These are phyloP conservation scores for Phialemoniopsis sp. DNA, from an alignment of 2,329 filamentous ascomycete species.

Conservation along the genomic window DNA sequence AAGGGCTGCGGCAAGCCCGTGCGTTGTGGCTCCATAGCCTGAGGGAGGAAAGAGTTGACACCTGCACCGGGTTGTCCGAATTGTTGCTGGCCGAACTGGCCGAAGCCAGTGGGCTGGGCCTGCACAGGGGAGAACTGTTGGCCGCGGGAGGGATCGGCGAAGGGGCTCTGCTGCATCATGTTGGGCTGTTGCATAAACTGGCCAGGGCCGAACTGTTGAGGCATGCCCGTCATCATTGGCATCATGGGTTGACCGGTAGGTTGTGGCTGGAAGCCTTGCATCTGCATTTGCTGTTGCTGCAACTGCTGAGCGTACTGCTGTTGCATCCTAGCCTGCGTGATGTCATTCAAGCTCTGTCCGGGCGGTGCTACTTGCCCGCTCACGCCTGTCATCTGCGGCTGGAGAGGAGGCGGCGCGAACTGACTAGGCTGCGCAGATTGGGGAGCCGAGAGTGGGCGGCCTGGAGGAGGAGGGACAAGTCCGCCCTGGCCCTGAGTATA, in stretches of 20 bases:
- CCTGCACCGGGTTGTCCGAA: slow-evolving; percentile 29
- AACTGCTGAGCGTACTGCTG: slow-evolving; percentile 51
- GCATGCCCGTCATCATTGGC: slow-evolving; percentile 44
- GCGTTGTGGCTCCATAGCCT: slow-evolving; percentile 55
- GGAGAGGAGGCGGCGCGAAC: slow-evolving; percentile 71
- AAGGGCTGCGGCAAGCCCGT: slow-evolving; percentile 44
- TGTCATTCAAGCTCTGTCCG: slow-evolving; percentile 73
- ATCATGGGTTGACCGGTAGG: slow-evolving; percentile 33
- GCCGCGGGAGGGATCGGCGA: slow-evolving; percentile 29
- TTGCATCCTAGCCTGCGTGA: slow-evolving; percentile 63
- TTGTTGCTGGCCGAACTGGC: slow-evolving; percentile 27
- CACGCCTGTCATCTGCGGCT: slow-evolving; percentile 80
- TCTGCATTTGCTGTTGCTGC: slow-evolving; percentile 27
- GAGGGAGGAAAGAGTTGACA: slow-evolving; percentile 56
- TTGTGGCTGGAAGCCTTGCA: slow-evolving; percentile 29
- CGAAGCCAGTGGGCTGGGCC: slow-evolving; percentile 63
- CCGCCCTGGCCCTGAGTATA: slow-evolving; percentile 53
- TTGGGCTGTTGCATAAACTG: slow-evolving; percentile 37
- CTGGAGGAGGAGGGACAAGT: slow-evolving; percentile 71
- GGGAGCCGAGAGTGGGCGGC: slow-evolving; percentile 81
- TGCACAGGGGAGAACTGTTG: slow-evolving; percentile 45
- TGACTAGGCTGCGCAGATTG: slow-evolving; percentile 71
- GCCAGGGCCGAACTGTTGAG: slow-evolving; percentile 22
- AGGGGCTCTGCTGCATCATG: slow-evolving; percentile 24
- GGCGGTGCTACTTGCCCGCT: slow-evolving; percentile 60